phyloP scores from a whole-genome alignment of 306 rosid species.

The Ormosia emarginata region DNA sequence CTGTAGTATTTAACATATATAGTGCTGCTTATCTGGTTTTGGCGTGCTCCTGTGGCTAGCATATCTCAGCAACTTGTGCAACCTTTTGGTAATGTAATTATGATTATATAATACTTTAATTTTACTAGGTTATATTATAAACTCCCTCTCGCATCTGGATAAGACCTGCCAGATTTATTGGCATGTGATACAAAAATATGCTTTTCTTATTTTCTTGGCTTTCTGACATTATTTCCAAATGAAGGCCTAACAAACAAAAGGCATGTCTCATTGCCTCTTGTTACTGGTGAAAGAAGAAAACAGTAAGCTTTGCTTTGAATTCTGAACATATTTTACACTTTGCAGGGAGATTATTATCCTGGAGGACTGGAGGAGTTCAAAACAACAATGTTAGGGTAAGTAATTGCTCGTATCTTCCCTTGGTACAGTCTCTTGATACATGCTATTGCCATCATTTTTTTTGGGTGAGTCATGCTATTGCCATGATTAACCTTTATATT shows the following conservation, averaged over 20 bases:
- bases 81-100: slow-evolving; percentile 71
- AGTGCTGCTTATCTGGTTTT: slow-evolving; percentile 63
- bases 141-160: neutral
- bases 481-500: neutral
- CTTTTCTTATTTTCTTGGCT: neutral
- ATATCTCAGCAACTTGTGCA: slow-evolving; percentile 70
- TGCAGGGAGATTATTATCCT: slow-evolving; percentile 67
- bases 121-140: neutral
- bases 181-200: neutral
- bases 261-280: neutral
- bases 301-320: neutral
- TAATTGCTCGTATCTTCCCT: neutral
- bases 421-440: neutral
- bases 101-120: neutral
- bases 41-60: slow-evolving; percentile 80
- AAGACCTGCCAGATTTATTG: neutral
- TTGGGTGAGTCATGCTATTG: neutral
- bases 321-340: neutral
- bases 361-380: slow-evolving; percentile 51
- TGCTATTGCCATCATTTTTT: neutral
- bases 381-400: slow-evolving; percentile 55
- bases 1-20: slow-evolving; percentile 54
- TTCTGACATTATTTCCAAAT: neutral
- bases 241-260: neutral
- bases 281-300: neutral